phyloP scores from a whole-genome alignment of 495 filamentous ascomycete genomes.

The Filosporella fistucella region DNA sequence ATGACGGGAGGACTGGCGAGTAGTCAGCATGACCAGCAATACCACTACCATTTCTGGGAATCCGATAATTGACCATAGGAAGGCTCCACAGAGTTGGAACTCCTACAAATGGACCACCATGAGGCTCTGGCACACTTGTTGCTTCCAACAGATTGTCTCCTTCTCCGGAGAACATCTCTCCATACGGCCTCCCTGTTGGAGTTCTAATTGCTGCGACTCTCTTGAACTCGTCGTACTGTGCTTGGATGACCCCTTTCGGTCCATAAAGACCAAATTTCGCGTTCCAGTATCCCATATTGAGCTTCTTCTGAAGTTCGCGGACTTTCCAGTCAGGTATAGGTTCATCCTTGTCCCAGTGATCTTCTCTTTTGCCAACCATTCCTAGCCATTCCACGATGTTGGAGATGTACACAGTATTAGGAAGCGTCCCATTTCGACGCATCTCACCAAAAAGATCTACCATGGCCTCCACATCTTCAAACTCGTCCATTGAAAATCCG shows the following conservation, averaged over 20 bases:
- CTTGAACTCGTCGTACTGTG: conserved; percentile 41
- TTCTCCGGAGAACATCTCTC: conserved; percentile 31
- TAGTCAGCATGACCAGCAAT: too few species aligned
- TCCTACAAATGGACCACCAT: background rate
- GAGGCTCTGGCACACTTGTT: conserved; percentile 22
- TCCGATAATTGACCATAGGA: too few species aligned
- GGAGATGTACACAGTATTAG: background rate
- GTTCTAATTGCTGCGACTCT: conserved; percentile 26
- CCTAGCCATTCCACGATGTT: conserved; percentile 39
- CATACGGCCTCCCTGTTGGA: conserved; percentile 32
- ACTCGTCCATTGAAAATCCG: conserved; percentile 40
- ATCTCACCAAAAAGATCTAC: conserved; percentile 39
- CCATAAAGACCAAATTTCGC: conserved; percentile 44
- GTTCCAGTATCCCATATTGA: conserved; percentile 38
- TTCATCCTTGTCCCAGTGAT: conserved; percentile 36
- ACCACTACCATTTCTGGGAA: too few species aligned
- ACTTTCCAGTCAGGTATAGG: background rate
- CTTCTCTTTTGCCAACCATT: conserved; percentile 36
- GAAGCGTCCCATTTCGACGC: background rate
- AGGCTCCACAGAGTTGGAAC: too few species aligned
- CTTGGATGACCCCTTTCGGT: conserved; percentile 35
- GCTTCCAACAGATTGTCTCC: conserved; percentile 35
- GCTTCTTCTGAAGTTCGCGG: background rate
- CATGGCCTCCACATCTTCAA: conserved; percentile 39
- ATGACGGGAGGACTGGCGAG: too few species aligned